Conservation (phyloP, 148 eudicot species). For the Silene conica region DNA sequence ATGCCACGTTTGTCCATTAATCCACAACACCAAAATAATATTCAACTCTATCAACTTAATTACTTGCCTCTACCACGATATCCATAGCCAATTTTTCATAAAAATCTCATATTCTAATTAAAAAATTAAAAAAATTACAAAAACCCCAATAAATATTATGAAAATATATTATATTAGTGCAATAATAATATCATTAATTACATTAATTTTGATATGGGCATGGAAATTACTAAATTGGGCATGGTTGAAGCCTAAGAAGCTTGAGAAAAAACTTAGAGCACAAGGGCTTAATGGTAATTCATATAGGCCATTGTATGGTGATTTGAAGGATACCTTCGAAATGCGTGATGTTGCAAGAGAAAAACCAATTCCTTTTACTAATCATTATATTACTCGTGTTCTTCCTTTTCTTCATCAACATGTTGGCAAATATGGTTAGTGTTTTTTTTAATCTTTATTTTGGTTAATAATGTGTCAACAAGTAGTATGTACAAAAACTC, state of each 20-base stretch:
- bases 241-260: conserved; percentile 24
- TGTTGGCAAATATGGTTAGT: conserved; percentile 15
- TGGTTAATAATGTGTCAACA: no score
- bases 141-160: not conserved
- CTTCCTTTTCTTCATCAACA: conserved; percentile 22
- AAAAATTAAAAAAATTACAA: no score
- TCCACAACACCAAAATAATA: not conserved
- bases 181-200: not conserved
- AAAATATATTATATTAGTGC: not conserved
- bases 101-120: no score
- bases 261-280: conserved; percentile 22
- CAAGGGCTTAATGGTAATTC: conserved; percentile 29
- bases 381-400: conserved; percentile 24
- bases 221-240: conserved; percentile 26
- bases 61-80: not conserved
- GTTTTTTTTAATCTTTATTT: not conserved
- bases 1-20: not conserved
- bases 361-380: conserved; percentile 28
- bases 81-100: not conserved
- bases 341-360: conserved; percentile 13
- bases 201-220: not conserved
- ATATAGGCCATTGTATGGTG: conserved; percentile 23
- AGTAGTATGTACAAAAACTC: no score
- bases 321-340: conserved; percentile 18
- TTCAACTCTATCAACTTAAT: not conserved